Evolutionary conservation across 78 protist species (phyloP).

Genomic region (Dictyostelium capitatum): DNA sequence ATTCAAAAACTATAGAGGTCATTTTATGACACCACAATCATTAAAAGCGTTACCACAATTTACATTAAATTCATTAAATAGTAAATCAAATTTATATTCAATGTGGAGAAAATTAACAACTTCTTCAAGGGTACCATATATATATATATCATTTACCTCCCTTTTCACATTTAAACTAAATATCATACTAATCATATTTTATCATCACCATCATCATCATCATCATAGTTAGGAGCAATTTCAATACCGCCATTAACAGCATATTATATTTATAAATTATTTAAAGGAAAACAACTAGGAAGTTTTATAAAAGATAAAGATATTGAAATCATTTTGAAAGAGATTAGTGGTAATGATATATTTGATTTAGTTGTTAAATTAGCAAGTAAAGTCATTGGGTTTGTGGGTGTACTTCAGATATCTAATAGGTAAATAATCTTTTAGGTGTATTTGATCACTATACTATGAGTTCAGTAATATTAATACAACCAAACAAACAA

Average conservation of each 20-base stretch:
- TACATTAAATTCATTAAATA: neutral
- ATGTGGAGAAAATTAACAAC: conserved; percentile 49
- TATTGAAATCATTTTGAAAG: conserved; percentile 51
- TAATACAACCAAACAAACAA: too few species aligned
- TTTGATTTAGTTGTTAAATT: conserved; percentile 45
- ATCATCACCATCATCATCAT: too few species aligned
- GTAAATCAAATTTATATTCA: conserved; percentile 5
- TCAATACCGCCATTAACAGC: conserved; percentile 63
- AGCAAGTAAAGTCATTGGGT: conserved; percentile 48
- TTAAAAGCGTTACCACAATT: conserved; percentile 38
- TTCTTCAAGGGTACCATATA: conserved; percentile 29
- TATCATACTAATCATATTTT: too few species aligned
- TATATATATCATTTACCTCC: too few species aligned
- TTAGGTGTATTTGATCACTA: too few species aligned
- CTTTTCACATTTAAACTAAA: too few species aligned
- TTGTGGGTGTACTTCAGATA: conserved; percentile 48
- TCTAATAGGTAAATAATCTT: conserved; percentile 7
- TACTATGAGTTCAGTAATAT: too few species aligned
- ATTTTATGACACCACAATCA: conserved; percentile 64
- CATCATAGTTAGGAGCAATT: conserved; percentile 20
- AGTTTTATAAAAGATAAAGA: conserved; percentile 40
- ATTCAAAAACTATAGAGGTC: too few species aligned
- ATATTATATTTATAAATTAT: conserved; percentile 43
- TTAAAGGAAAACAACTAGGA: conserved; percentile 11
- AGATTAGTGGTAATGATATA: conserved; percentile 68